Conservation (phyloP, 805 yeast genomes). For the Candida takata region DNA sequence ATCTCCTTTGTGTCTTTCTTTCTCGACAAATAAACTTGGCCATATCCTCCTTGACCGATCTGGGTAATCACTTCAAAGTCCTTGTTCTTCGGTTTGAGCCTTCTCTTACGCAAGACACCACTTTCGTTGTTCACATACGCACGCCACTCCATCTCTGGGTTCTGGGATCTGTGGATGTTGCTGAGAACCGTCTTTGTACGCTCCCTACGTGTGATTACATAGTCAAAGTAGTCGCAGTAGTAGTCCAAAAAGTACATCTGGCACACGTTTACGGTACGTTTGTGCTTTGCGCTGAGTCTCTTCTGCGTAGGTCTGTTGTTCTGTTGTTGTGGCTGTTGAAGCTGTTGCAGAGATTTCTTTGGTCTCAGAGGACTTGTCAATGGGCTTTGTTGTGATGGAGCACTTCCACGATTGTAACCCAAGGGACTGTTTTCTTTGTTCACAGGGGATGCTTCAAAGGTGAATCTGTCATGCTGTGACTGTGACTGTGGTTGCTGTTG, state of each 20-base stretch:
- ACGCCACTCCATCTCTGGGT: constrained; percentile 51
- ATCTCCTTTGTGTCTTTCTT: constrained; percentile 92
- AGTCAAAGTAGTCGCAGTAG: constrained; percentile 93
- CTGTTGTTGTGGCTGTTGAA: neutral
- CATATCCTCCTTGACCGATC: constrained; percentile 99
- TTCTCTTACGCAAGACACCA: constrained; percentile 75
- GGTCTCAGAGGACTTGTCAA: constrained; percentile 10
- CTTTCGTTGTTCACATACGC: constrained; percentile 80
- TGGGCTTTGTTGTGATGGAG: constrained; percentile 10
- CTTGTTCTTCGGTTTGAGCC: constrained; percentile 87
- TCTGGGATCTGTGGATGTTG: constrained; percentile 35
- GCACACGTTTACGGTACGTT: constrained; percentile 82
- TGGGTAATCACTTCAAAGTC: constrained; percentile 96
- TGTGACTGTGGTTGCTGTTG: constrained; percentile 7
- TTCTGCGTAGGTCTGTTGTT: constrained; percentile 5
- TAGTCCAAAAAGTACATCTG: constrained; percentile 92
- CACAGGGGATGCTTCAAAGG: constrained; percentile 25
- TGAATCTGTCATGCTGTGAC: constrained; percentile 18
- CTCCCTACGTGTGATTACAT: constrained; percentile 79
- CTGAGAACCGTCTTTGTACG: constrained; percentile 66
- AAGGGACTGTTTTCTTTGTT: constrained; percentile 37
- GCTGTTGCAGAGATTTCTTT: constrained; percentile 1
- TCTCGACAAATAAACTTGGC: constrained; percentile 94
- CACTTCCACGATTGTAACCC: too few species aligned
- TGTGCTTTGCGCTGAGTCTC: constrained; percentile 45